phyloP scores from a whole-genome alignment of 495 filamentous ascomycete species.

The Aspergillus steynii region DNA sequence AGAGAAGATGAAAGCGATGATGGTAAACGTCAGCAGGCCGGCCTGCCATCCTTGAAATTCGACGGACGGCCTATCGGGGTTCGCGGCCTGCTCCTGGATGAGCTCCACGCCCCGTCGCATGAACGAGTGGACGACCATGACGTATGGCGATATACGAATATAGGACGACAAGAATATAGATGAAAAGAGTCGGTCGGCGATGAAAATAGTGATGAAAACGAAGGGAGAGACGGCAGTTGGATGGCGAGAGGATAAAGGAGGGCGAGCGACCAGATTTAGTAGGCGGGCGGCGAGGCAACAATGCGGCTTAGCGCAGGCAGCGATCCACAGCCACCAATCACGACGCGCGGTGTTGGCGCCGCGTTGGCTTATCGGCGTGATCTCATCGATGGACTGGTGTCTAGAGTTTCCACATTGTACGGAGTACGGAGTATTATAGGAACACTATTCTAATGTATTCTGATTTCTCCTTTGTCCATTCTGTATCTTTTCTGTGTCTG shows the following conservation, averaged over 20 bases:
- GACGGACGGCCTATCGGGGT: conserved; percentile 19
- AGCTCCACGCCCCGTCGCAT: conserved; percentile 32
- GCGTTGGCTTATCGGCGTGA: too few species aligned
- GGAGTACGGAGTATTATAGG: too few species aligned
- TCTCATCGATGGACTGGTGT: too few species aligned
- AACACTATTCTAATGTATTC: too few species aligned
- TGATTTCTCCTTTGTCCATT: not conserved
- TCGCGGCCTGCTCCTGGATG: conserved; percentile 14
- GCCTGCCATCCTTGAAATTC: conserved; percentile 23
- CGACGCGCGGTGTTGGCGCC: too few species aligned
- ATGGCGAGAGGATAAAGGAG: conserved; percentile 4
- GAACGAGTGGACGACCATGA: conserved; percentile 27
- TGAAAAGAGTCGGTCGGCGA: not conserved
- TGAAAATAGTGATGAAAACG: conserved; percentile 1
- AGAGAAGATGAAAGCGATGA: conserved; percentile 18
- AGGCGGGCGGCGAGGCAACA: conserved; percentile 7
- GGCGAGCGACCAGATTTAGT: not conserved
- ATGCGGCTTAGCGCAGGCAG: conserved; percentile 9
- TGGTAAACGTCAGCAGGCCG: conserved; percentile 1
- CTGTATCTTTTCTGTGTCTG: not conserved
- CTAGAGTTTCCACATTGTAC: too few species aligned
- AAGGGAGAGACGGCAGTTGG: not conserved
- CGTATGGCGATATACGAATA: conserved; percentile 4
- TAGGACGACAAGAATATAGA: not conserved
- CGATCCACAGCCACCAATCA: not conserved